Evolutionary conservation across 371 early-diverging fungal genomes (phyloP).

Genomic region (Chytridiales sp.): DNA sequence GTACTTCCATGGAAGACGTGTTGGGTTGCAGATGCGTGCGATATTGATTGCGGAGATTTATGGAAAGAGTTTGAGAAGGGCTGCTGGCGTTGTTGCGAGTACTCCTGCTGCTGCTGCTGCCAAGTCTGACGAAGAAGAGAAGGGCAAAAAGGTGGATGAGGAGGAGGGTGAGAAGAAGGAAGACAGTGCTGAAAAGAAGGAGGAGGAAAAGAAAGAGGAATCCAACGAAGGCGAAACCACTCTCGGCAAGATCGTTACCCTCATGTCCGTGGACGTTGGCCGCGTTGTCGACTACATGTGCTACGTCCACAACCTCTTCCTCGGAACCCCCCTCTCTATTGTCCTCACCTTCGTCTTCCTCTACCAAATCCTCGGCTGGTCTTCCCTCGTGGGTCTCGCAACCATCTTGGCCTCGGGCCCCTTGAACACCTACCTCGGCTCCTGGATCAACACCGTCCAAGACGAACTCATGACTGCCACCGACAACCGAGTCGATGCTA

Average conservation of each 20-base stretch:
- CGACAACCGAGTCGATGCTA: constrained; percentile 42
- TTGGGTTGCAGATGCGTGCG: constrained; percentile 31
- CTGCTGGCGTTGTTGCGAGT: constrained; percentile 16
- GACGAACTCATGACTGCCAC: constrained; percentile 38
- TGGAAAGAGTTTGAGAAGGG: constrained; percentile 34
- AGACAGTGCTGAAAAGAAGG: background rate
- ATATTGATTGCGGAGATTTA: constrained; percentile 38
- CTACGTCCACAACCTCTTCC: constrained; percentile 25
- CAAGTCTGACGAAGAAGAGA: background rate
- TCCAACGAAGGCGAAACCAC: constrained; percentile 22
- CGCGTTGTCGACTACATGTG: constrained; percentile 35
- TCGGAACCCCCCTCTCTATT: constrained; percentile 27
- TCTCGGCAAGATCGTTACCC: constrained; percentile 41
- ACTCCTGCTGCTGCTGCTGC: background rate
- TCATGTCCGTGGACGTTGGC: constrained; percentile 45
- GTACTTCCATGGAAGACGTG: constrained; percentile 38
- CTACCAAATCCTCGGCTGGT: constrained; percentile 32
- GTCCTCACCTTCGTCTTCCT: constrained; percentile 28
- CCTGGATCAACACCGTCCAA: constrained; percentile 26
- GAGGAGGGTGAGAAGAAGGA: constrained; percentile 12
- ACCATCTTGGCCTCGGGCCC: constrained; percentile 32
- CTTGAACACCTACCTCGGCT: background rate
- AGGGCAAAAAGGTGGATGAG: background rate
- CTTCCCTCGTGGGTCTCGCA: constrained; percentile 40
- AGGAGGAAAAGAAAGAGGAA: constrained; percentile 8